phyloP scores from a whole-genome alignment of 108 stramenopile species.

The Pelagomonas calceolata region DNA sequence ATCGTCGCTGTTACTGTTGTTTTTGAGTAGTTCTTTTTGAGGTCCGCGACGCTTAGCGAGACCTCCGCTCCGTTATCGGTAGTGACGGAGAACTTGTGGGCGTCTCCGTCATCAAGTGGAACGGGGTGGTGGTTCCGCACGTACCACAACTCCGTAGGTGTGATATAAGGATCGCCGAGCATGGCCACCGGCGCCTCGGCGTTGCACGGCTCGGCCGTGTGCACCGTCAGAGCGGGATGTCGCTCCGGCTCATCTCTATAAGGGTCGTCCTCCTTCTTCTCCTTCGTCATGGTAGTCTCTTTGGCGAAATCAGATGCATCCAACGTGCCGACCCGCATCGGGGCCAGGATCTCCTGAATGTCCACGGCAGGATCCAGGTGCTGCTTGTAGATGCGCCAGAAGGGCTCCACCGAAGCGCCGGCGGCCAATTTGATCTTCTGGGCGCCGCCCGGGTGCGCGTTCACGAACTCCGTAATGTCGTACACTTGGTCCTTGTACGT shows the following conservation, averaged over 20 bases:
- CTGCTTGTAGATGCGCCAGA: conserved; percentile 43
- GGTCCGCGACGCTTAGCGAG: conserved; percentile 29
- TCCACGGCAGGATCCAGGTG: conserved; percentile 9
- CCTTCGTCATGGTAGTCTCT: background rate
- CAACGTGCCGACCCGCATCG: conserved; percentile 29
- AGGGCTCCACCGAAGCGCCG: conserved; percentile 51
- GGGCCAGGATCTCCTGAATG: conserved; percentile 8
- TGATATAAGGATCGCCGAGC: conserved; percentile 37
- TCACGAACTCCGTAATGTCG: conserved; percentile 86
- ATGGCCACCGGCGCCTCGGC: conserved; percentile 41
- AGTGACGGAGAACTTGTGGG: conserved; percentile 22
- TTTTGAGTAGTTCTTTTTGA: conserved; percentile 41
- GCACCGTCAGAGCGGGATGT: conserved; percentile 25
- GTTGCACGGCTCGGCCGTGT: conserved; percentile 33
- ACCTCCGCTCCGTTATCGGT: background rate
- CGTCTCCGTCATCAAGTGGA: conserved; percentile 15
- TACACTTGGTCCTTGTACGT: conserved; percentile 77
- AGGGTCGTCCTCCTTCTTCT: conserved; percentile 5
- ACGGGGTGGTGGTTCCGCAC: conserved; percentile 54
- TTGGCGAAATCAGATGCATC: background rate
- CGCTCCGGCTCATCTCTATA: conserved; percentile 36
- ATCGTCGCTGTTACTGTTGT: conserved; percentile 63
- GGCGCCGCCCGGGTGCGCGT: conserved; percentile 69
- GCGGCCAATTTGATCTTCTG: conserved; percentile 79
- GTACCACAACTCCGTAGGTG: conserved; percentile 45